A percentile compares a stretch with the other conserved stretches of the same genome.
These are phyloP conservation scores for Phytopythium delawarense DNA, from an alignment of 352 stramenopile genomes.

Conservation along the genomic window DNA sequence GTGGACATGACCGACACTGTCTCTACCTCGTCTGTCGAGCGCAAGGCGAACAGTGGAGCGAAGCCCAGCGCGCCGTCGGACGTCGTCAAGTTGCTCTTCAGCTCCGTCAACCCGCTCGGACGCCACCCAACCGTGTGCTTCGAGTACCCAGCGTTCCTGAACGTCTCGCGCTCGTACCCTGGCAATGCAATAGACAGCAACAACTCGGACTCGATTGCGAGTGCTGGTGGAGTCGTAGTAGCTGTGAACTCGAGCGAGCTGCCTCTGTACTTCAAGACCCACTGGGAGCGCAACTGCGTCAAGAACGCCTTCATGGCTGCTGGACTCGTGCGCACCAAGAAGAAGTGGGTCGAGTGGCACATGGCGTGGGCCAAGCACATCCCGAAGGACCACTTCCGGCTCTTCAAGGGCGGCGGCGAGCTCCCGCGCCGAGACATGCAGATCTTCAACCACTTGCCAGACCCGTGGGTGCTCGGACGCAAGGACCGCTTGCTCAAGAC, in stretches of 20 bases:
- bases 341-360: conserved; percentile 52
- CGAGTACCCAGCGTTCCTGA: conserved; percentile 79
- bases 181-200: conserved; percentile 1
- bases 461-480: conserved; percentile 87
- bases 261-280: conserved; percentile 70
- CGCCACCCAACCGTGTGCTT: conserved; percentile 83
- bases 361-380: conserved; percentile 75
- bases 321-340: conserved; percentile 59
- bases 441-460: conserved; percentile 88
- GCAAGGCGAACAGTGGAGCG: background rate
- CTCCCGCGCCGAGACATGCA: conserved; percentile 31
- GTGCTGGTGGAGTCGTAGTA: conserved; percentile 19
- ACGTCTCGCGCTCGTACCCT: conserved; percentile 40
- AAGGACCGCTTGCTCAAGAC: conserved; percentile 88
- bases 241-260: conserved; percentile 36
- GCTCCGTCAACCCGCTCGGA: conserved; percentile 31
- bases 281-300: conserved; percentile 92
- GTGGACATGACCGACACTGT: conserved; percentile 9
- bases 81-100: conserved; percentile 54
- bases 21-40: conserved; percentile 1
- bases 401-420: conserved; percentile 26
- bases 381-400: conserved; percentile 48
- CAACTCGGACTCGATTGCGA: background rate
- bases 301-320: conserved; percentile 87
- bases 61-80: conserved; percentile 32